Evolutionary conservation across 352 stramenopile species (phyloP), one percentile per base, ranked within the genome.

Genomic region (Globisporangium lucens): DNA sequence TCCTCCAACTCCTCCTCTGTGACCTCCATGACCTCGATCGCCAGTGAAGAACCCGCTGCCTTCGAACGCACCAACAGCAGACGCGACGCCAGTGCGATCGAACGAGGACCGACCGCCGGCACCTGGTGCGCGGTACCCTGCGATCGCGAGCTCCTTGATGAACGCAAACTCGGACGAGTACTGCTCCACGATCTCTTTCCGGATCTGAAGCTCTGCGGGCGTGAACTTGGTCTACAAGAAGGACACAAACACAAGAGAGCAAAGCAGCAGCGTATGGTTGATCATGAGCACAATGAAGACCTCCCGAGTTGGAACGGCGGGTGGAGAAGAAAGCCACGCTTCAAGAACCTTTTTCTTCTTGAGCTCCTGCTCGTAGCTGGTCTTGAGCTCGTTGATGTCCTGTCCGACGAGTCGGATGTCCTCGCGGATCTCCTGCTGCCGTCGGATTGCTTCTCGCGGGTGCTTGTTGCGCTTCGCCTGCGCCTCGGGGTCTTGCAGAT

Each of bases 271-370:
- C 12, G 52, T 38, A 27, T 22, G 38, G 8, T 47, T 9, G 5
- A 52, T 12, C 20, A 7, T 36, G 51, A 66, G 41, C 9, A 13
- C n/a, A 24, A 30, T 38, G 20, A 56, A 56, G 17, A 13, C 8
- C 51, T 53, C 24, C n/a, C 3, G 52, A 27, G 13, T 17, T 30
- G 17, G 20, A 9, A 10, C 3, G 63, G 22, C 17, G 22, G 17
- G 43, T 22, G 13, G 38, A 38, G 43, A 51, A 47, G 43, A 51
- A 51, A 51, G 15, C 17, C 43, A 12, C 43, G 5, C 17, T 2
- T 12, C 47, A 27, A 24, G 38, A 3, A 90, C 87, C 76, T 92
- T 94, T 62, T 90, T 94, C 80, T 95, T 94, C 68, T 92, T 92
- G 55, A 76, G 70, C 65, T 93, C 85, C 24, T 81, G 74, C 56